Evolutionary conservation across 2,329 filamentous ascomycete genomes (phyloP), one percentile per base, ranked within the genome.

Genomic region (Xylariaceae sp.): DNA sequence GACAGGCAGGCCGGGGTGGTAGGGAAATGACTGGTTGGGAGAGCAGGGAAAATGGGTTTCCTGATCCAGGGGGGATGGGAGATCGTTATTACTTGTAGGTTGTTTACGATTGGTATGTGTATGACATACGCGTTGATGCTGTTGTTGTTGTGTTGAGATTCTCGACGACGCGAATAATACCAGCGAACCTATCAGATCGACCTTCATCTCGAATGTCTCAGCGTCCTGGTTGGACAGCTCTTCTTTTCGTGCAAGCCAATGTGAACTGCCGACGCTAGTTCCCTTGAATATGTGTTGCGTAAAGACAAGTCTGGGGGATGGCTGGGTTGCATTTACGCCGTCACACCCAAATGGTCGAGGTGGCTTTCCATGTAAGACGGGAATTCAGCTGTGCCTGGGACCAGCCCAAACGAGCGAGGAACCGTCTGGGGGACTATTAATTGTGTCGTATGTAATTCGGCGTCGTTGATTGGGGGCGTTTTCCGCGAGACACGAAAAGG

Each of bases 231-330:
- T 41, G 37, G 8, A 9, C 37, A 41, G 9, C 11, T 41, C 11
- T 41, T 8, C 7, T 13, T 41, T 9, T 4, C 37, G 1, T 41
- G 37, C 1, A 41, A 13, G 9, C 37, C 37, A 41, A 41, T 10
- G 9, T 9, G 37, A 41, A 13, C 37, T 41, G 37, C 8, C 11
- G 37, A 41, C 37, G 11, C 37, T 41, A 41, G 37, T 10, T 41
- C 37, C 37, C 9, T 41, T 13, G 11, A 13, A 41, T 41, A 41
- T 23, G 11, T 4, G 15, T n/a, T n/a, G 47, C 23, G 58, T 55
- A 56, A 53, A 37, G 49, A 62, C 50, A 44, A 41, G 61, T 55
- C 50, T 60, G 57, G 61, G 48, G 17, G 23, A 51, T n/a, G n/a
- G 37, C 45, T 11, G 17, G 18, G 47, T 30, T 11, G 15, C 47